A percentile compares a stretch with the other conserved stretches of the same genome.
phyloP scores from a whole-genome alignment of 176 grass and related monocot genomes.

The Oryza brachyantha region DNA sequence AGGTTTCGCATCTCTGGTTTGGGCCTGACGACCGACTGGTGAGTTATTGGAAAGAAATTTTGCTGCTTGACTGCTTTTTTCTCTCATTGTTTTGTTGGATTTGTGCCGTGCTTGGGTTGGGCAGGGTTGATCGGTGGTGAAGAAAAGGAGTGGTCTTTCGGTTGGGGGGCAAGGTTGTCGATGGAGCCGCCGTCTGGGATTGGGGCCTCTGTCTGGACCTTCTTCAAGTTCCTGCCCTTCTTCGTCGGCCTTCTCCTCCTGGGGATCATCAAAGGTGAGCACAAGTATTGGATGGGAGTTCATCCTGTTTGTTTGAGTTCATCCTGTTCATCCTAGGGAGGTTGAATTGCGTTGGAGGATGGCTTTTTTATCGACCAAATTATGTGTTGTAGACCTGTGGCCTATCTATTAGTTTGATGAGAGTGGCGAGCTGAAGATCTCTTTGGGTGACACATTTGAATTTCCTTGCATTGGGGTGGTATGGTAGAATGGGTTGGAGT shows the following conservation, averaged over 20 bases:
- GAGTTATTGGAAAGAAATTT: neutral
- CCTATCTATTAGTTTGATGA: neutral
- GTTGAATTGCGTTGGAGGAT: neutral
- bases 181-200: conserved; percentile 84
- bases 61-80: neutral
- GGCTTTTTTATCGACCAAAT: neutral
- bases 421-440: neutral
- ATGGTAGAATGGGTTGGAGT: neutral
- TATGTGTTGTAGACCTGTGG: neutral
- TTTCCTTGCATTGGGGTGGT: neutral
- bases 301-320: neutral
- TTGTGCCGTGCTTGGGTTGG: neutral
- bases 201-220: conserved; percentile 52
- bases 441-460: neutral
- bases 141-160: neutral
- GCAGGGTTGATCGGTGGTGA: neutral
- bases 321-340: neutral
- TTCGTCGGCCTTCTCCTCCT: conserved; percentile 78
- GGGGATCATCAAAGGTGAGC: conserved; percentile 77
- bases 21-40: conserved; percentile 17
- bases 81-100: neutral
- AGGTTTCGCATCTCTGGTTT: neutral
- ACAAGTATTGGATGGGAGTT: neutral
- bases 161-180: neutral
- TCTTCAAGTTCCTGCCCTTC: conserved; percentile 87